Base-by-base conservation (phyloP, 2,329 filamentous ascomycete genomes). In the Ploettnerulaceae sp. region DNA sequence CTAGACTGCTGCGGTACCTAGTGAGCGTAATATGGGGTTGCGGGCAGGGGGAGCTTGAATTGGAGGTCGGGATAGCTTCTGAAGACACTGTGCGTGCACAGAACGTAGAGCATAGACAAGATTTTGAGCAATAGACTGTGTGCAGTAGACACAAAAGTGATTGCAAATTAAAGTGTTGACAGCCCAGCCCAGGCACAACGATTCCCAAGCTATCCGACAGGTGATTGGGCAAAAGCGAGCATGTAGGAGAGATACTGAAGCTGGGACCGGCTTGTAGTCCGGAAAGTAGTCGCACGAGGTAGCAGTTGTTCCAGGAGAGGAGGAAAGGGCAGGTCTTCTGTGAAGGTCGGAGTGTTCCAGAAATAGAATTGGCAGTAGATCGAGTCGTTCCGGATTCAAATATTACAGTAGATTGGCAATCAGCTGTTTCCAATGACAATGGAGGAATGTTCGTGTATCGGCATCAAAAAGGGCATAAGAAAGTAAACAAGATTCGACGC, bases 81-180 rank as follows among this genome's bases (percentile, higher is more conserved):
- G 37, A 40, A 28, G 17, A 40, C 37, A 40, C 37, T 28, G 31
- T n/a, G n/a, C n/a, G n/a, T n/a, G n/a, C n/a, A n/a, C n/a, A n/a
- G n/a, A n/a, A n/a, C n/a, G n/a, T n/a, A n/a, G n/a, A n/a, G n/a
- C n/a, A n/a, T n/a, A n/a, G n/a, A n/a, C n/a, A n/a, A n/a, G n/a
- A n/a, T n/a, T n/a, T n/a, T n/a, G n/a, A n/a, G n/a, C n/a, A n/a
- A n/a, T n/a, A n/a, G n/a, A n/a, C n/a, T n/a, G n/a, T n/a, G n/a
- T n/a, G n/a, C n/a, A n/a, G n/a, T n/a, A n/a, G n/a, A n/a, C n/a
- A 34, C 31, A 34, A 18, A 14, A 20, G 15, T 29, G n/a, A 11
- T 29, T 18, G 15, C 14, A 40, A 20, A 31, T 40, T 29, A n/a
- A 29, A 29, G 24, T 40, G 24, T 40, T n/a, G 37, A 40, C 24